Conservation (phyloP, 1,284 basidiomycete genomes). For the Trichosporon coremiiforme region DNA sequence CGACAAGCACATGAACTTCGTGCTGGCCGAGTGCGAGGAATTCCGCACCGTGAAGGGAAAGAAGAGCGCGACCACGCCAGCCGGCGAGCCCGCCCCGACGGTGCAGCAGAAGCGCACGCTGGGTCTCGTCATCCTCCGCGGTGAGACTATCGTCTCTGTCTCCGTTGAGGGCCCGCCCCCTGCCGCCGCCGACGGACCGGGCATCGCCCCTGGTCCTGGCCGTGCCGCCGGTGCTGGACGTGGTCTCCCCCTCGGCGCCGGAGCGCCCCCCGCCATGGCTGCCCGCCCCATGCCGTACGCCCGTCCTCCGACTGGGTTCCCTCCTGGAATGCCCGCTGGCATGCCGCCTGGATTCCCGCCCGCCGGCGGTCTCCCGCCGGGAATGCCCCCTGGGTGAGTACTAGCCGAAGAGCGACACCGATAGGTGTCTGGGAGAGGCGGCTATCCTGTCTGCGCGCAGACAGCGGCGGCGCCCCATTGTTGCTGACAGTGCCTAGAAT, state of each 20-base stretch:
- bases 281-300: constrained; percentile 81
- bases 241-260: constrained; percentile 93
- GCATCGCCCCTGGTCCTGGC: constrained; percentile 72
- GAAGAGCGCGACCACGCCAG: constrained; percentile 53
- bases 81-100: constrained; percentile 66
- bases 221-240: constrained; percentile 93
- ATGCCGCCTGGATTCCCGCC: constrained; percentile 54
- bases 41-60: constrained; percentile 74
- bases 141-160: constrained; percentile 94
- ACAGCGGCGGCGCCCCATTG: too few species aligned
- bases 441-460: too few species aligned
- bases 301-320: constrained; percentile 61
- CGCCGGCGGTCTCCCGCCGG: constrained; percentile 25
- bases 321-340: constrained; percentile 66
- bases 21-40: constrained; percentile 95
- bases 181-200: constrained; percentile 78
- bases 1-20: constrained; percentile 99
- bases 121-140: constrained; percentile 92
- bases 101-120: constrained; percentile 96
- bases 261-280: constrained; percentile 71
- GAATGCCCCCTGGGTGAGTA: constrained; percentile 36
- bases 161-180: constrained; percentile 96
- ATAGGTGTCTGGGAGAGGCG: background rate
- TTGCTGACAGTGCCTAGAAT: too few species aligned
- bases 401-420: background rate